Evolutionary conservation across 2,329 filamentous ascomycete genomes (phyloP).

Genomic region (Ophiostoma sp.): DNA sequence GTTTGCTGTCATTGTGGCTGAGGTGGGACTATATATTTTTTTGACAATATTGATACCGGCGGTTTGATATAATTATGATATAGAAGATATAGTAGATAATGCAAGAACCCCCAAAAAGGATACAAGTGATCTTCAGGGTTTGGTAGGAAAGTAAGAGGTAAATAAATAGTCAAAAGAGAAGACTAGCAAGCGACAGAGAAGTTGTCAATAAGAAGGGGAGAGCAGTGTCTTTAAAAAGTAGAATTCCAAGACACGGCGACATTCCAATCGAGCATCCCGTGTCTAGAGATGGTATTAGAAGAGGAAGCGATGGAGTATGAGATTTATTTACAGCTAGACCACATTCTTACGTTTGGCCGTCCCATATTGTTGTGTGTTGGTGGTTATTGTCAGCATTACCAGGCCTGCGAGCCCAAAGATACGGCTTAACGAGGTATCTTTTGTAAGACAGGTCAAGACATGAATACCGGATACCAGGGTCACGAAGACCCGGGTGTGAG

Average conservation of each 20-base stretch:
- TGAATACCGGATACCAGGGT: constrained; percentile 1
- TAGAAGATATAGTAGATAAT: not conserved
- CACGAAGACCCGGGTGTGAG: not conserved
- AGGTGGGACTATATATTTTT: not conserved
- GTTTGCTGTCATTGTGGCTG: constrained; percentile 4
- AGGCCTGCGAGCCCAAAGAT: not conserved
- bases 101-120: not conserved
- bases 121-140: not conserved
- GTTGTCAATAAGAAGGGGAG: not conserved
- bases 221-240: not conserved
- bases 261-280: not conserved
- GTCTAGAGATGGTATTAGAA: not conserved
- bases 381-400: not conserved
- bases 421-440: not conserved
- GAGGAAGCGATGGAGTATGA: not conserved
- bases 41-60: too few relatives aligned
- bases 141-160: not conserved
- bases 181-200: not conserved
- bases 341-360: not conserved
- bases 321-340: not conserved
- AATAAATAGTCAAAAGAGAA: not conserved
- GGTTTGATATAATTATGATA: not conserved
- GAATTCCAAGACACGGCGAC: not conserved
- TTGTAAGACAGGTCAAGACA: constrained; percentile 7
- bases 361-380: not conserved